Evolutionary conservation across 768 basidiomycete species (phyloP).

Genomic region (Trichaptum fuscoviolaceum): DNA sequence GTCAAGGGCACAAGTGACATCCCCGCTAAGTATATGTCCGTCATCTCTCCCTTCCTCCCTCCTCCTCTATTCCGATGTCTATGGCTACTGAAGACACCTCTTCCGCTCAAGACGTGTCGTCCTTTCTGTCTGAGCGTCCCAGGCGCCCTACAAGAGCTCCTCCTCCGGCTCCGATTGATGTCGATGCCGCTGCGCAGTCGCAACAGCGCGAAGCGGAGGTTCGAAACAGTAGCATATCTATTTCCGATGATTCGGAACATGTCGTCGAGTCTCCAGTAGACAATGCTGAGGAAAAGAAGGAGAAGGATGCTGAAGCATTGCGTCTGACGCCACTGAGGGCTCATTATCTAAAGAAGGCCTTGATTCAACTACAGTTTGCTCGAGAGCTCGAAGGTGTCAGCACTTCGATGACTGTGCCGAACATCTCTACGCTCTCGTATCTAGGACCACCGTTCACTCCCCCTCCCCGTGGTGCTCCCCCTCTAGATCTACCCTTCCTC

Average conservation of each 20-base stretch:
- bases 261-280: constrained; percentile 1
- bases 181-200: constrained; percentile 1
- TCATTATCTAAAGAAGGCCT: constrained; percentile 97
- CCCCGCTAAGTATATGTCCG: not conserved
- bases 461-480: constrained; percentile 51
- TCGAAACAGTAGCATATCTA: not conserved
- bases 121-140: not conserved
- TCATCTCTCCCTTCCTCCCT: not conserved
- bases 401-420: constrained; percentile 34
- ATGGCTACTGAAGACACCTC: not conserved
- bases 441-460: constrained; percentile 86
- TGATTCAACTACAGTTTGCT: constrained; percentile 80
- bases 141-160: constrained; percentile 3
- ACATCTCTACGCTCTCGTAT: constrained; percentile 69
- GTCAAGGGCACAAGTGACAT: not conserved
- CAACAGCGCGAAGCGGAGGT: not conserved
- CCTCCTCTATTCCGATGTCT: not conserved
- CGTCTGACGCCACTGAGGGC: constrained; percentile 81
- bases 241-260: not conserved
- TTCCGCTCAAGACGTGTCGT: not conserved
- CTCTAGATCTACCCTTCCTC: constrained; percentile 79
- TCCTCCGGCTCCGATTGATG: not conserved
- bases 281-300: not conserved
- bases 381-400: constrained; percentile 72
- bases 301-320: not conserved